Evolutionary conservation across 2,329 filamentous ascomycete genomes (phyloP), one percentile per base, ranked within the genome.

Genomic region (Emmonsiellopsis sp.): DNA sequence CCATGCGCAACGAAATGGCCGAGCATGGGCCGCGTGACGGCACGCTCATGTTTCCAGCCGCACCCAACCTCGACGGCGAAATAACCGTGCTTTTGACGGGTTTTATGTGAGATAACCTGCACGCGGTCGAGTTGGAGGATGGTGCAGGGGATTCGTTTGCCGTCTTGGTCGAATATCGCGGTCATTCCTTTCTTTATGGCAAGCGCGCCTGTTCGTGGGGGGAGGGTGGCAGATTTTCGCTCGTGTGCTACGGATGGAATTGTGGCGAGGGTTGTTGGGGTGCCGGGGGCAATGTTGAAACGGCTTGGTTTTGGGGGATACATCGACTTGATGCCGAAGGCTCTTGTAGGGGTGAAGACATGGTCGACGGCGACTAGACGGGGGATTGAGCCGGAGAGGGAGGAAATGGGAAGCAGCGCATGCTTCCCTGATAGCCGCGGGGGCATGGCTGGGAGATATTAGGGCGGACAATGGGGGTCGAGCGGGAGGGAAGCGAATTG

Each of bases 151-250:
- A 85, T 86, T 59, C 92, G 84, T 59, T 80, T 80, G 62, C 88
- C 87, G 30, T 84, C 81, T 0, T 80, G 73, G 65, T 90, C 85
- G 78, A 87, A 97, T 59, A 96, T 74, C 56, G 87, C 91, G 43
- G 90, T 95, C 88, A 98, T 97, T 70, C 93, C 93, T 75, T 91
- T 92, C 75, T 98, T 98, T 67, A 85, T 79, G 10, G 87, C 90
- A 46, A 98, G 79, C 7, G 89, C 84, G 32, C 93, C 93, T 2
- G 90, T 85, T 31, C 93, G 86, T 42, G 81, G 73, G 6, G 83
- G 82, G 9, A 83, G 76, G 0, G 76, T 80, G 59, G 75, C 73
- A 40, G 76, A 72, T 68, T 79, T 82, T 49, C 82, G 80, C 54
- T 75, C 70, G 53, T 84, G 75, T 2, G 83, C 83, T n/a, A 80